Base-by-base conservation (phyloP, 345 rosid genomes). In the Zanthoxylum bungeanum region DNA sequence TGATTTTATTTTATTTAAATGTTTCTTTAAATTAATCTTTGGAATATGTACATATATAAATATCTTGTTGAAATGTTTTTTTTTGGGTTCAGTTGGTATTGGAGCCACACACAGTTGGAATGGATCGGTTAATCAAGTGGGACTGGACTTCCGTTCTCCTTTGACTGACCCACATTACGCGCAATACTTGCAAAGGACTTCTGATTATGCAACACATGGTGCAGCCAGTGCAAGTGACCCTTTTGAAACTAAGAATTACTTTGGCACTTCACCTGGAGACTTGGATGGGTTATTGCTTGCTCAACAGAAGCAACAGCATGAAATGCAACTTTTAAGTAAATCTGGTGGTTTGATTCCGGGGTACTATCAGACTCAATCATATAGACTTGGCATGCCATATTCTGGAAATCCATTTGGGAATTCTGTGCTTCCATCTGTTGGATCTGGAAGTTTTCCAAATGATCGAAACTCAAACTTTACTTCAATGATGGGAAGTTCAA, bases 281-380 rank as follows among this genome's bases (percentile, higher is more conserved):
- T 63, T 81, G 65, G 78, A 82, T 66, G 80, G 75, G 42, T 76
- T 86, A 74, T 75, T 90, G 83, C 84, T 88, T 71, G 87, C 89
- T 70, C 91, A 85, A 70, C 86, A 83, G 74, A 90, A 84, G 69
- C 97, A 90, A 74, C 97, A 85, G 64, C 74, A 75, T 73, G 89
- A 86, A 31, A 62, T 77, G 33, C 77, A 78, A 49, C 52, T 69
- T 52, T 68, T 84, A 68, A 85, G 80, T 60, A 85, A 88, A 73
- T 74, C 85, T 80, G 79, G 81, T 69, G 82, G 79, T 79, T 67
- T 78, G 66, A 84, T 78, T 73, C 84, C 84, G 39, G 82, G 82
- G 52, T 79, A 82, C 51, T 79, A 74, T 75, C 86, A 84, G 73
- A 84, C 69, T 79, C 81, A 85, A 33, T 80, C 86, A 34, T 86